Evolutionary conservation across 768 basidiomycete genomes (phyloP), one percentile per base, ranked within the genome.

Genomic region (Inosperma sp.): DNA sequence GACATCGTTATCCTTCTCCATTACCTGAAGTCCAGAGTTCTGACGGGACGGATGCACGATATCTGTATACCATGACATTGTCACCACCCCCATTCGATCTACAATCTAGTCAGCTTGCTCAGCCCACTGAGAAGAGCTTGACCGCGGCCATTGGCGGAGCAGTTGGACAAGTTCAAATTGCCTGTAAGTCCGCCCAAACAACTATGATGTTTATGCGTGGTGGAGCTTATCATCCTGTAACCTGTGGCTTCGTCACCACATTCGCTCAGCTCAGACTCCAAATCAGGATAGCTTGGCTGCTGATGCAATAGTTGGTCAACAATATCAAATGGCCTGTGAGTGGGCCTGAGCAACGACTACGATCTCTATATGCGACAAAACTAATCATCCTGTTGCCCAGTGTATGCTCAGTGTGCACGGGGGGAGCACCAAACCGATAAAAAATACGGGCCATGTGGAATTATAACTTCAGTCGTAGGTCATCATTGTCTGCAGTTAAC

Each of bases 381-480:
- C n/a, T n/a, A n/a, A n/a, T n/a, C 2, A 29, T 29, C 23, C 17
- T 17, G 42, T 19, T n/a, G n/a, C n/a, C n/a, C n/a, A 45, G 43
- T 45, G 43, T 45, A 45, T 14, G 43, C 43, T 21, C 29, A 45
- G 14, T 45, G 43, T 31, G 43, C 43, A 3, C 43, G 29, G 2
- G 43, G 43, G 13, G 23, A 31, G 21, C 43, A 45, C 16, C 43
- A 45, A 45, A 8, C 23, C 29, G 29, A 45, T 27, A 27, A 22
- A 8, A 45, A 45, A 31, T 45, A 45, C 33, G 43, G 43, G 14
- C 43, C 43, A 14, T 31, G 27, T 31, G 43, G 43, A 7, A 45
- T 45, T 21, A 45, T 45, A 45, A 45, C 43, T 45, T 19, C 29
- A 30, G 43, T 45, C 10, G 43, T 45, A 21, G 7, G 43, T 45